Base-by-base conservation (phyloP, 1,284 basidiomycete genomes). In the Boletus semigastroideus region DNA sequence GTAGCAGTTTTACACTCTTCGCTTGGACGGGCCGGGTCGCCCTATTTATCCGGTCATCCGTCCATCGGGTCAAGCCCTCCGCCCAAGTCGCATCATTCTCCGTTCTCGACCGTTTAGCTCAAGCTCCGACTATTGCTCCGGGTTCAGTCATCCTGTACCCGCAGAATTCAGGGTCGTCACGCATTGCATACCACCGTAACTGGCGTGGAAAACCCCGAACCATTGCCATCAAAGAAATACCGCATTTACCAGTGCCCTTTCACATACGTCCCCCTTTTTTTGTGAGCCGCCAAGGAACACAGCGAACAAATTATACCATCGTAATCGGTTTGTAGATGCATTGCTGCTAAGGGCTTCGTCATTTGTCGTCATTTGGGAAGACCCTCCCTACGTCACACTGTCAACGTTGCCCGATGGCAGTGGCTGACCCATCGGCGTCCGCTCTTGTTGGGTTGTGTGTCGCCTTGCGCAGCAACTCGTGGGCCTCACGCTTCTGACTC, bases 51-150 rank as follows among this genome's bases (percentile, higher is more conserved):
- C 52, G 59, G 52, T 40, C 42, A 37, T 5, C 36, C 17, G 25
- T 25, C 7, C 17, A 37, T 37, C n/a, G 36, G 36, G 36, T 17
- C 11, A 36, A 11, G 30, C 49, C 46, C 57, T 70, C 65, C 65
- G 65, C 63, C 60, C 62, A 61, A 22, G 33, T 55, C 68, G 68
- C 63, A 60, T 56, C 59, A 58, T 11, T 5, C 46, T 13, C 46
- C 17, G 39, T 56, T 62, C 49, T 56, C 49, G 54, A 44, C 59
- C 49, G 14, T 55, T 48, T 56, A 46, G 38, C 60, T 51, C 49
- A 64, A 63, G 62, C 54, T 63, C 62, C 64, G 64, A 62, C 45
- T 40, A 28, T 11, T 17, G 44, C 37, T 56, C 37, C 31, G 7
- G 13, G 30, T 44, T 46, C 59, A 39, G 37, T 57, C 16, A 20